Evolutionary conservation across 202 grass and related monocot species (phyloP), one percentile per base, ranked within the genome.

Genomic region (Digitaria exilis): DNA sequence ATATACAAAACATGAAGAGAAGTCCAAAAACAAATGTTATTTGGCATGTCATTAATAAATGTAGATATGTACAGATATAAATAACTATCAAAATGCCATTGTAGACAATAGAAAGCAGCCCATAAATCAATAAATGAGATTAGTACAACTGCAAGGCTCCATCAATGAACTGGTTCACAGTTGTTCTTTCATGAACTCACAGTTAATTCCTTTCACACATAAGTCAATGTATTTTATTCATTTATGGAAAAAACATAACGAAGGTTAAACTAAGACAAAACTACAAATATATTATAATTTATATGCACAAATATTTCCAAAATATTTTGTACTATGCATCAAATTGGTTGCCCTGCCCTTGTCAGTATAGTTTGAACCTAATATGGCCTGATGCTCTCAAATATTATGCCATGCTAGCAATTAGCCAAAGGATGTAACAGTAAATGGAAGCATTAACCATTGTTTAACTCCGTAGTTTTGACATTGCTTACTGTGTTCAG

Each of bases 11-110:
- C 18, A 75, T 35, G 69, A 41, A 46, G 32, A 51, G 18, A 0
- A 78, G 6, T 73, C 44, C 39, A 56, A 44, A 45, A 37, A 83
- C 34, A 86, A 61, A 79, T 83, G 41, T 18, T 46, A 26, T 46
- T 79, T 60, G 32, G 82, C 17, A 10, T 67, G 59, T 61, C 26
- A 60, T 44, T 60, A 77, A 68, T 42, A 58, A 78, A 73, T 4
- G 56, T 26, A 32, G 58, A 56, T 9, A 64, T 44, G 43, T 41
- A 81, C 37, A 0, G 18, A 66, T 28, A 58, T 62, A 39, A 78
- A 46, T 11, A 66, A 54, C 6, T 45, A 79, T 31, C 5, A 0
- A 68, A 10, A 79, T 73, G 28, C 16, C 34, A 78, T 71, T 39
- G 64, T 78, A 65, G 65, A 81, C 21, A 59, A 80, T 57, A 39